These are phyloP conservation scores for Podaxis sp. DNA, from an alignment of 768 basidiomycete species.

Conservation along the genomic window DNA sequence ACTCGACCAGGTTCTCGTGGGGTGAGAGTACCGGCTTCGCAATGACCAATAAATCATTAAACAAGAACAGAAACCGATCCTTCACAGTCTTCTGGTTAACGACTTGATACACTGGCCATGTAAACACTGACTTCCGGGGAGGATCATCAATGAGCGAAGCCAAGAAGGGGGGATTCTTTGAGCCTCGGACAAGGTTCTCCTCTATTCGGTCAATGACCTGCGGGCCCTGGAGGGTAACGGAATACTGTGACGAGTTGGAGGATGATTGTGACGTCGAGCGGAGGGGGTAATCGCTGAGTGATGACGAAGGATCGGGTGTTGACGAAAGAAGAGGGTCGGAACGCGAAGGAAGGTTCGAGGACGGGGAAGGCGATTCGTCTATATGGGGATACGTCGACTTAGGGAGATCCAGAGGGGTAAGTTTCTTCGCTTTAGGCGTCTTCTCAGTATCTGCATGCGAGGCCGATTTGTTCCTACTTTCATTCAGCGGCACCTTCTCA, in stretches of 20 bases:
- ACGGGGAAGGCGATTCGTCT: constrained; percentile 32
- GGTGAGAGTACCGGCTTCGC: constrained; percentile 83
- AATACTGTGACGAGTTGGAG: constrained; percentile 67
- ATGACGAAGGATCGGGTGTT: constrained; percentile 78
- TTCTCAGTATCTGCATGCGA: constrained; percentile 30
- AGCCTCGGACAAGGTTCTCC: constrained; percentile 60
- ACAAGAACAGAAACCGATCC: constrained; percentile 95
- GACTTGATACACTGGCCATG: constrained; percentile 88
- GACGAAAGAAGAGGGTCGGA: constrained; percentile 57
- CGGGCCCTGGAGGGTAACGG: constrained; percentile 43
- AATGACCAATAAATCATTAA: constrained; percentile 90
- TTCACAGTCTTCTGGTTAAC: constrained; percentile 93
- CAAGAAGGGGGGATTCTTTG: constrained; percentile 53
- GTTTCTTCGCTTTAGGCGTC: constrained; percentile 36
- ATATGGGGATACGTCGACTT: constrained; percentile 16
- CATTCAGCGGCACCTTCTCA: constrained; percentile 11
- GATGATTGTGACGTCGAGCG: constrained; percentile 70
- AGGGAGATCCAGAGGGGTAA: constrained; percentile 24
- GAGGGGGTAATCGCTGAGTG: constrained; percentile 65
- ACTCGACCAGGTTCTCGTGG: constrained; percentile 57
- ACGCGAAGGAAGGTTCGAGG: constrained; percentile 37
- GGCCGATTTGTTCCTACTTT: constrained; percentile 14
- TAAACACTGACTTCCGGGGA: constrained; percentile 79
- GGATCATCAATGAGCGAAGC: constrained; percentile 75
- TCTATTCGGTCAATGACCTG: constrained; percentile 66